A percentile compares a stretch with the other conserved stretches of the same genome.
Evolutionary conservation across 2,329 filamentous ascomycete species (phyloP).

Genomic region (Aspergillus sp.): DNA sequence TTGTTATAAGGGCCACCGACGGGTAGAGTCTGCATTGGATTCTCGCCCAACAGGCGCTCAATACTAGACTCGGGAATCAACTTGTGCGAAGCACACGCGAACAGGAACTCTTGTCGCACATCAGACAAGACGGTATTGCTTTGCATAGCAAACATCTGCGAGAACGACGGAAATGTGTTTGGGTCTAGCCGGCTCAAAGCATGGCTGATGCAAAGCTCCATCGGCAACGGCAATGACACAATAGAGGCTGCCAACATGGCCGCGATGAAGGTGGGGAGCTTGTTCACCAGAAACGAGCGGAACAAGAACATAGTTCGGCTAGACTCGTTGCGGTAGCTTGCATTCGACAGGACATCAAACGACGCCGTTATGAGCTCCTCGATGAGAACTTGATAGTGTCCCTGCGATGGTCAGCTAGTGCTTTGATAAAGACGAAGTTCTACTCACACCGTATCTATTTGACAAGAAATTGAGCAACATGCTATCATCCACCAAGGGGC

Average conservation of each 20-base stretch:
- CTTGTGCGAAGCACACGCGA: constrained; percentile 83
- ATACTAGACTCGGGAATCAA: constrained; percentile 79
- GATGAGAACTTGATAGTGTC: constrained; percentile 73
- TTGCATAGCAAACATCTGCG: constrained; percentile 64
- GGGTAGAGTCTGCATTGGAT: constrained; percentile 76
- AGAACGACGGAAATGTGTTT: constrained; percentile 65
- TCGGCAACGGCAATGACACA: constrained; percentile 59
- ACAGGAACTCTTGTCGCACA: constrained; percentile 80
- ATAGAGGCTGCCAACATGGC: constrained; percentile 61
- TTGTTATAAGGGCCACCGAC: constrained; percentile 66
- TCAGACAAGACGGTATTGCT: constrained; percentile 62
- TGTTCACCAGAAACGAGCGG: constrained; percentile 82
- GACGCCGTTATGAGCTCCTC: constrained; percentile 83
- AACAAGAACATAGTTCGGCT: constrained; percentile 67
- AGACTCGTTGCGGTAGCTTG: constrained; percentile 70
- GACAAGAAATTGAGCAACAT: constrained; percentile 77
- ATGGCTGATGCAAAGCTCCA: constrained; percentile 67
- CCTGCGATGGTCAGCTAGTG: constrained; percentile 47
- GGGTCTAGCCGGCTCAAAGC: constrained; percentile 65
- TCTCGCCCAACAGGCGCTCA: constrained; percentile 77
- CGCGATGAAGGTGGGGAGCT: constrained; percentile 63
- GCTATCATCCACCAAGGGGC: constrained; percentile 80
- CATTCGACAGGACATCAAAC: constrained; percentile 87
- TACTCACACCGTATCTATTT: constrained; percentile 74
- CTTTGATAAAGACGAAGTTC: neutral